Evolutionary conservation across 2,329 filamentous ascomycete genomes (phyloP).

Genomic region (Amauroascus niger): DNA sequence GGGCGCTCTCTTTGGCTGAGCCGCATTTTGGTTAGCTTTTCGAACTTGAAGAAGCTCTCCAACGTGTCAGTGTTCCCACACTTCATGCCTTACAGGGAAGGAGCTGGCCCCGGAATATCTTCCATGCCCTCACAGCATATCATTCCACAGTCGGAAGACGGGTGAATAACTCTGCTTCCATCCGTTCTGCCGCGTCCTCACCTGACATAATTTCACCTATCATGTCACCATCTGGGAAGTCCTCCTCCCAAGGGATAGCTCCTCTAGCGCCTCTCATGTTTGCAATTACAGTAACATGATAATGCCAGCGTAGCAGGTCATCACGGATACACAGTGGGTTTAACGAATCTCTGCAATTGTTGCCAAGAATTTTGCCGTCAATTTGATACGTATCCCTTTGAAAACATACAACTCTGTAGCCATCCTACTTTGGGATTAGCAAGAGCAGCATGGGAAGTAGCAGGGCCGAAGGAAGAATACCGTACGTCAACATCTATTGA

Average conservation of each 20-base stretch:
- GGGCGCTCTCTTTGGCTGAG: too few relatives aligned
- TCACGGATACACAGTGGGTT: not conserved
- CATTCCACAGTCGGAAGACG: too few relatives aligned
- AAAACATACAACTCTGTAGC: not conserved
- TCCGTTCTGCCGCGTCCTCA: conserved; percentile 36
- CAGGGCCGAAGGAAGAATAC: too few relatives aligned
- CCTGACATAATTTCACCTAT: conserved; percentile 40
- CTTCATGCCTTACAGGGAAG: too few relatives aligned
- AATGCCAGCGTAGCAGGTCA: conserved; percentile 22
- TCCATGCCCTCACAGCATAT: too few relatives aligned
- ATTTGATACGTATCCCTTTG: not conserved
- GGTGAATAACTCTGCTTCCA: conserved; percentile 24
- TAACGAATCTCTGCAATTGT: not conserved
- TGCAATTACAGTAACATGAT: conserved; percentile 18
- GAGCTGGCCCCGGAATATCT: too few relatives aligned
- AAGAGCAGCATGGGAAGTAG: not conserved
- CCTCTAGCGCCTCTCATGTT: conserved; percentile 19
- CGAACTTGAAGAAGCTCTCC: too few relatives aligned
- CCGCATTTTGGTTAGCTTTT: too few relatives aligned
- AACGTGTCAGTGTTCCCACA: too few relatives aligned
- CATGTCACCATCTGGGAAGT: conserved; percentile 19
- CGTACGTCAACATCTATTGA: too few relatives aligned
- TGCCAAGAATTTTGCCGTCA: not conserved
- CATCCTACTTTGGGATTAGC: not conserved
- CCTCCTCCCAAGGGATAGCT: conserved; percentile 7